phyloP scores from a whole-genome alignment of 2,329 filamentous ascomycete genomes.

The Taxawa tesnikishii region DNA sequence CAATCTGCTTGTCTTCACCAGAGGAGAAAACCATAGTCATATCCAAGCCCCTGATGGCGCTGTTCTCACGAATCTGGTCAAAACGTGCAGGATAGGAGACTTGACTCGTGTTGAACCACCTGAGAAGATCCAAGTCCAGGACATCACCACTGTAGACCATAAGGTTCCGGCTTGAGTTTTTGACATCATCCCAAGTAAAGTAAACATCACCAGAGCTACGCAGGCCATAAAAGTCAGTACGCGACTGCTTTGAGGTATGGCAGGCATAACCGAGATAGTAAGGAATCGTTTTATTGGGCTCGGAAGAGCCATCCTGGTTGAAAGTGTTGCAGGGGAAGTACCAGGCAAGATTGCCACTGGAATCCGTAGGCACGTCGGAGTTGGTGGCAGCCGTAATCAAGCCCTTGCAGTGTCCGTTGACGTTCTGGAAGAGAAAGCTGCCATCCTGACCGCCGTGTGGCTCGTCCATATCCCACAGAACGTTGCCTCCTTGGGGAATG shows the following conservation, averaged over 20 bases:
- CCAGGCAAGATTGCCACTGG: conserved; percentile 69
- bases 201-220: conserved; percentile 72
- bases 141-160: conserved; percentile 92
- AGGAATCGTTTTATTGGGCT: conserved; percentile 59
- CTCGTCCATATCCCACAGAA: conserved; percentile 73
- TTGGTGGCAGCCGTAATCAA: conserved; percentile 60
- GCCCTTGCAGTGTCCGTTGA: conserved; percentile 92
- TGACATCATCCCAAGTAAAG: conserved; percentile 90
- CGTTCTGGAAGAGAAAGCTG: conserved; percentile 96
- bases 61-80: conserved; percentile 62
- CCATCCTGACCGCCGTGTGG: conserved; percentile 82
- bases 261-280: conserved; percentile 81
- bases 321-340: conserved; percentile 90
- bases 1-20: conserved; percentile 64
- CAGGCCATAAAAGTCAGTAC: conserved; percentile 66
- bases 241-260: conserved; percentile 60
- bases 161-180: conserved; percentile 77
- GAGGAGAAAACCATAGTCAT: conserved; percentile 80
- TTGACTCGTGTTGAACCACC: conserved; percentile 79
- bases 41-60: conserved; percentile 67
- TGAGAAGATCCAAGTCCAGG: conserved; percentile 73
- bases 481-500: conserved; percentile 62
- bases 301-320: conserved; percentile 82
- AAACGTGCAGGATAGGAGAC: conserved; percentile 67
- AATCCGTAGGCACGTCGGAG: conserved; percentile 71